Base-by-base conservation (phyloP, 23 red algal species). In the Cyanidiococcus yangmingshanensis region DNA sequence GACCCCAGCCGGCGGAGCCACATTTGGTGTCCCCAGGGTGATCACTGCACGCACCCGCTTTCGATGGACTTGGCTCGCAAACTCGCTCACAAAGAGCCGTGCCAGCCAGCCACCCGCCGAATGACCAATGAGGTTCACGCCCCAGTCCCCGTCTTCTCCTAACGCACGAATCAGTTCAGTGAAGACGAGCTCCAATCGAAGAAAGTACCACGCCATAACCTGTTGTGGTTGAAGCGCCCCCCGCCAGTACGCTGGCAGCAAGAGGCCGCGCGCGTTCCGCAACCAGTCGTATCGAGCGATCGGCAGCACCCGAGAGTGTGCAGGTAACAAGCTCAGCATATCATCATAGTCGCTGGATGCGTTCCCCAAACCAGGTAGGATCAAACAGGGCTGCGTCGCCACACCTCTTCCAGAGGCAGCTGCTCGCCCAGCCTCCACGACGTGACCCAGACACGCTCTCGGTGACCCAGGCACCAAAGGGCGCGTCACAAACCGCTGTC, bases 21-120 rank as follows among this genome's bases (percentile, higher is more conserved):
- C 39, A 67, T 90, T 59, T 32, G 88, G 88, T 29, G 88, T 90
- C 27, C 88, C 88, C 50, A 86, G 31, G 26, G 88, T 90, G 15
- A 90, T 45, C 37, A 90, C 59, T 0, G 82, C 41, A 34, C 33
- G 45, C 0, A 90, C 88, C 35, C 82, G 59, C 63, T 35, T 25
- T 30, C 63, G 63, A 71, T 27, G n/a, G 32, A 27, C 63, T 12
- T 71, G 16, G 63, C n/a, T 35, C 3, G 63, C 63, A 29, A 71
- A 71, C 75, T 90, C 88, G 0, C 77, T 79, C 39, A 86, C 37
- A 74, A 85, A 90, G 26, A 80, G 77, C 32, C 88, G 39, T 2
- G 67, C 88, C 71, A 90, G 41, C 88, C 88, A 90, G 0, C 82
- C 88, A 0, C 88, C 88, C 37, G 88, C 88, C 30, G 76, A 82